Evolutionary conservation across 805 yeast species (phyloP).

Genomic region (Candida hispaniensis): DNA sequence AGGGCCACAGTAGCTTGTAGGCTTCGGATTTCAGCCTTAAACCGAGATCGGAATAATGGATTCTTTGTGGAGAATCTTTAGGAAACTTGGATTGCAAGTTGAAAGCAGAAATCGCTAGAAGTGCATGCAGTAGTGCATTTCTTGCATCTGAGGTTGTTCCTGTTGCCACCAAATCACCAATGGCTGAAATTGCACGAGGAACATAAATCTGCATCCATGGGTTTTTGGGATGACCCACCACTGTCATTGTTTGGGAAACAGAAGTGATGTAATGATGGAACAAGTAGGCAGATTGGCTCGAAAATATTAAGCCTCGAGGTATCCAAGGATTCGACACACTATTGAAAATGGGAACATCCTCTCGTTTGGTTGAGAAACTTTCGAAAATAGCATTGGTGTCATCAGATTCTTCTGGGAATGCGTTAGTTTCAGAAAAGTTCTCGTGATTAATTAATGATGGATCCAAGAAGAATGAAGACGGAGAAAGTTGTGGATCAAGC

Average conservation of each 20-base stretch:
- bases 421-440: too few relatives aligned
- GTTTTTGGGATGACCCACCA: conserved; percentile 57
- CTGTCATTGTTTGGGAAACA: conserved; percentile 73
- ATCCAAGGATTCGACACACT: too few relatives aligned
- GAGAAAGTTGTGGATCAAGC: too few relatives aligned
- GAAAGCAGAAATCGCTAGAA: conserved; percentile 73
- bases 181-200: conserved; percentile 70
- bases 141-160: conserved; percentile 69
- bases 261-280: conserved; percentile 60
- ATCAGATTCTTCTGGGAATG: too few relatives aligned
- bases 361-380: too few relatives aligned
- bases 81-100: conserved; percentile 63
- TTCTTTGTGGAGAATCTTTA: conserved; percentile 56
- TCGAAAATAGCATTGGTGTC: too few relatives aligned
- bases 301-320: too few relatives aligned
- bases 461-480: too few relatives aligned
- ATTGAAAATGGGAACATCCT: too few relatives aligned
- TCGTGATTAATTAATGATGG: too few relatives aligned
- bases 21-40: conserved; percentile 68
- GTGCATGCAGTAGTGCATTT: conserved; percentile 65
- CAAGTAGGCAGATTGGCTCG: conserved; percentile 54
- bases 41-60: conserved; percentile 60
- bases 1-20: conserved; percentile 49
- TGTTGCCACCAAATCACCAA: conserved; percentile 66
- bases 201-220: conserved; percentile 86